A percentile compares a stretch with the other conserved stretches of the same genome.
Evolutionary conservation across 1,284 basidiomycete genomes (phyloP).

Genomic region (Pascua sp.): DNA sequence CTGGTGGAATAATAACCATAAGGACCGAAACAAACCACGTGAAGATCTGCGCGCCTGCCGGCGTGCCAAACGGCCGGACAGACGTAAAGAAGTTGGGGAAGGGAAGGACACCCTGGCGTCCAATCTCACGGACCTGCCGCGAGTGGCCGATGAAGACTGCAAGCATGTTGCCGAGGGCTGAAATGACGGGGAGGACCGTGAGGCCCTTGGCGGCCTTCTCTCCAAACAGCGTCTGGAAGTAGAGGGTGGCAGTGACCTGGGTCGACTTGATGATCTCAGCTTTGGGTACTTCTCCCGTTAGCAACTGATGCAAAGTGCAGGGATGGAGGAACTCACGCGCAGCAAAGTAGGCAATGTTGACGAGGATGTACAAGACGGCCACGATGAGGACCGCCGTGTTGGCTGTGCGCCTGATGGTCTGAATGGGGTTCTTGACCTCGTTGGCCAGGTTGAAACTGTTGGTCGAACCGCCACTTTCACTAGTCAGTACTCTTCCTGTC

Average conservation of each 20-base stretch:
- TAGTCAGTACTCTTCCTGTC: too few species aligned
- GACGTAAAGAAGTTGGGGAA: conserved; percentile 36
- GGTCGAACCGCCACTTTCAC: conserved; percentile 44
- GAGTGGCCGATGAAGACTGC: conserved; percentile 40
- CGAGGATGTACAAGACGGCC: conserved; percentile 32
- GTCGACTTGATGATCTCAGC: conserved; percentile 35
- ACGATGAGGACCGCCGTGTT: conserved; percentile 28
- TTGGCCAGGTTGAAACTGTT: conserved; percentile 55
- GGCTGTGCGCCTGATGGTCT: conserved; percentile 32
- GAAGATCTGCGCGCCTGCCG: conserved; percentile 51
- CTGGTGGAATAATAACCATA: conserved; percentile 57
- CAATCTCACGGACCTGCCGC: conserved; percentile 48
- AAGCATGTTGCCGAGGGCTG: conserved; percentile 40
- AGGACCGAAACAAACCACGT: conserved; percentile 56
- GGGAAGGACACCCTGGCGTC: conserved; percentile 45
- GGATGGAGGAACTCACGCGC: conserved; percentile 12
- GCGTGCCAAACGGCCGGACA: conserved; percentile 41
- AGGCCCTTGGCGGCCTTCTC: conserved; percentile 34
- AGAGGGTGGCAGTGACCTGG: conserved; percentile 42
- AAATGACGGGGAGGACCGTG: conserved; percentile 42
- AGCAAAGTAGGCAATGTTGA: conserved; percentile 48
- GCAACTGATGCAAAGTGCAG: too few species aligned
- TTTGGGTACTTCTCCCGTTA: conserved; percentile 25
- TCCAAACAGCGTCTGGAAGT: conserved; percentile 48
- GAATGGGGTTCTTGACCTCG: conserved; percentile 49